Evolutionary conservation across 2,329 filamentous ascomycete species (phyloP).

Genomic region (Allantophomopsis cytisporea): DNA sequence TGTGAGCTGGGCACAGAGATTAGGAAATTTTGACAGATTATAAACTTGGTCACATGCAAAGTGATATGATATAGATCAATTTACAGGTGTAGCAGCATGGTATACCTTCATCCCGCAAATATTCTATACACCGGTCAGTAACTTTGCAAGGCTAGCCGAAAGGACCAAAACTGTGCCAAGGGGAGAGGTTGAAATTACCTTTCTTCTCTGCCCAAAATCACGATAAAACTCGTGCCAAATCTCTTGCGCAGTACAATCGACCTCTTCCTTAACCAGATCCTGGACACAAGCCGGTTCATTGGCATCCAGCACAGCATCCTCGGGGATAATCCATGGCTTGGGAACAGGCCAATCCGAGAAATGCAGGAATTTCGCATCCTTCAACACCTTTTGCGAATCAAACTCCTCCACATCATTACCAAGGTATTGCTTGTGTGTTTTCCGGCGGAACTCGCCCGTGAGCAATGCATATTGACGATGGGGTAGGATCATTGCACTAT

Average conservation of each 20-base stretch:
- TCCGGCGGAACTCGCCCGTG: constrained; percentile 36
- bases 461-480: constrained; percentile 40
- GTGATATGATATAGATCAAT: too few species aligned
- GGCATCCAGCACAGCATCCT: background rate
- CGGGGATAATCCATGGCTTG: constrained; percentile 31
- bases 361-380: constrained; percentile 53
- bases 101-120: too few species aligned
- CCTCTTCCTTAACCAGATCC: background rate
- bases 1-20: too few species aligned
- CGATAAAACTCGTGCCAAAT: background rate
- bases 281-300: background rate
- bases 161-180: too few species aligned
- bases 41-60: too few species aligned
- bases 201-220: background rate
- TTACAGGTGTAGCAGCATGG: too few species aligned
- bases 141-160: too few species aligned
- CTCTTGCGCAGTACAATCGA: background rate
- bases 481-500: constrained; percentile 37
- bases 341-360: constrained; percentile 61
- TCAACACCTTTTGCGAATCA: constrained; percentile 36
- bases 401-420: constrained; percentile 31
- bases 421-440: constrained; percentile 34
- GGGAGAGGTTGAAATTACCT: background rate
- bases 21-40: too few species aligned
- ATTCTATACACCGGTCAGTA: too few species aligned